Conservation (phyloP, 768 basidiomycete genomes). For the Glaciozyma antarctica region DNA sequence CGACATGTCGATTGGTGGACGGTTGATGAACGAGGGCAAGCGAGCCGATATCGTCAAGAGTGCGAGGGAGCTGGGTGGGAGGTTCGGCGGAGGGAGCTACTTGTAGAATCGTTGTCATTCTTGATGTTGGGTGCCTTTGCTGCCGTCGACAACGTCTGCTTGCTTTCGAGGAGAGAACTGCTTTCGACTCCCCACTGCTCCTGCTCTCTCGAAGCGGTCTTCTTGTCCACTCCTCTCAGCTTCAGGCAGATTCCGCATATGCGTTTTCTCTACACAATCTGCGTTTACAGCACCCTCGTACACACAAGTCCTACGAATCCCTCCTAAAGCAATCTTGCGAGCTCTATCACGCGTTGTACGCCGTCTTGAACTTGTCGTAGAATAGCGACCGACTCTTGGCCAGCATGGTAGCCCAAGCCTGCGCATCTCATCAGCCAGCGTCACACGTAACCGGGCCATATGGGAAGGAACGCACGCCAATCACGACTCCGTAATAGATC, state of each 20-base stretch:
- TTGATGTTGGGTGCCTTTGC: not conserved
- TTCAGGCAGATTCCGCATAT: too few species aligned
- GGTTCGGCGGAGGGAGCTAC: conserved; percentile 27
- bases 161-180: too few species aligned
- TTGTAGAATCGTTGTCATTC: conserved; percentile 3
- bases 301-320: not conserved
- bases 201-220: too few species aligned
- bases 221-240: too few species aligned
- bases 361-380: not conserved
- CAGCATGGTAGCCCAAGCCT: not conserved
- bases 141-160: not conserved
- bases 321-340: not conserved
- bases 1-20: conserved; percentile 78
- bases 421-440: too few species aligned
- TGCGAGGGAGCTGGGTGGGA: conserved; percentile 27
- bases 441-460: not conserved
- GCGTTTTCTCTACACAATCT: too few species aligned
- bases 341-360: not conserved
- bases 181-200: too few species aligned
- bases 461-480: conserved; percentile 4
- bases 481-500: conserved; percentile 6
- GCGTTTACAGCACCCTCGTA: too few species aligned
- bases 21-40: conserved; percentile 80
- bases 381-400: not conserved
- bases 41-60: conserved; percentile 59